These are phyloP conservation scores for Raffaelea arxii DNA, from an alignment of 2,329 filamentous ascomycete genomes.

Conservation along the genomic window DNA sequence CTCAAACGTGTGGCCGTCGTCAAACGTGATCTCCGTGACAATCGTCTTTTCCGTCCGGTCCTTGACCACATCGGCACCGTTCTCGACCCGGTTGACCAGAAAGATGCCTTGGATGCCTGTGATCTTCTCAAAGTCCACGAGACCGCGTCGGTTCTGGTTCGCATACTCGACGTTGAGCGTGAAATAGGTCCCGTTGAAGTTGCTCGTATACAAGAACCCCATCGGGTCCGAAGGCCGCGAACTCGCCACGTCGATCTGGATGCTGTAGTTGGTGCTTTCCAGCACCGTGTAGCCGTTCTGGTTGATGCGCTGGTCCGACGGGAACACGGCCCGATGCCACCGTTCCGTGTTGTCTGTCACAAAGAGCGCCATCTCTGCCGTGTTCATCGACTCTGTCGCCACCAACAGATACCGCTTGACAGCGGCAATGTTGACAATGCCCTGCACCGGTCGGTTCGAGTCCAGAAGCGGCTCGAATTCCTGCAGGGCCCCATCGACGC, in stretches of 20 bases:
- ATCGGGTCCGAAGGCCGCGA: slow-evolving; percentile 56
- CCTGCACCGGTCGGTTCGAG: slow-evolving; percentile 61
- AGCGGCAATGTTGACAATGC: slow-evolving; percentile 70
- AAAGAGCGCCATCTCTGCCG: slow-evolving; percentile 85
- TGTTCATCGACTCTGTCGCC: slow-evolving; percentile 68
- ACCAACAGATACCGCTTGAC: slow-evolving; percentile 84
- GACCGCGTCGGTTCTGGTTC: slow-evolving; percentile 66
- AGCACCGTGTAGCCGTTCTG: slow-evolving; percentile 88
- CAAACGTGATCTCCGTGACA: slow-evolving; percentile 79
- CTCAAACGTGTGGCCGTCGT: slow-evolving; percentile 84
- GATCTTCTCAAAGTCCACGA: slow-evolving; percentile 94
- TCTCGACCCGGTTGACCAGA: slow-evolving; percentile 80
- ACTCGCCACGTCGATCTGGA: slow-evolving; percentile 89
- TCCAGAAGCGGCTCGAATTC: slow-evolving; percentile 72
- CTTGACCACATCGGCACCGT: slow-evolving; percentile 64
- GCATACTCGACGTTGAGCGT: slow-evolving; percentile 86
- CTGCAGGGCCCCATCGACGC: slow-evolving; percentile 34
- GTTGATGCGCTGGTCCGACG: slow-evolving; percentile 65
- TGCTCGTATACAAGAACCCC: slow-evolving; percentile 88
- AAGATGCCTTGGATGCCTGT: slow-evolving; percentile 86
- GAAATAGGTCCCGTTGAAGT: slow-evolving; percentile 95
- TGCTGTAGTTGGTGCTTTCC: slow-evolving; percentile 95
- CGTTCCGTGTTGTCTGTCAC: slow-evolving; percentile 72
- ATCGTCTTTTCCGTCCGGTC: slow-evolving; percentile 53
- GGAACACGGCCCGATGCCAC: slow-evolving; percentile 91